phyloP scores from a whole-genome alignment of 208 protist genomes.

The Zelonia costaricensis region DNA sequence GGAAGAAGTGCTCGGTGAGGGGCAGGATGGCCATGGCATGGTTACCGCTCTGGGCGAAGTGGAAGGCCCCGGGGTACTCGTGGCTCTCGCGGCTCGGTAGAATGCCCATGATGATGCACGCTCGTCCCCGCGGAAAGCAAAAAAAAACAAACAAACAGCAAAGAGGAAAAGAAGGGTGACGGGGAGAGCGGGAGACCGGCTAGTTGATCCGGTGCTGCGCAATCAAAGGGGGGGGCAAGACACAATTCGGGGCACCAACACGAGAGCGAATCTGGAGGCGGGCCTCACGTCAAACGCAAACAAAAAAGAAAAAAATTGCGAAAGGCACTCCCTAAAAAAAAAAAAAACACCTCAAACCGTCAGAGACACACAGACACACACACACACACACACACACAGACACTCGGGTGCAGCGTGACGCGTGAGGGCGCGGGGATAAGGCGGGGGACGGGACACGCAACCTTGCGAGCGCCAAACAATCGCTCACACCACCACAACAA shows the following conservation, averaged over 20 bases:
- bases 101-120: conserved; percentile 39
- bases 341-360: conserved; percentile 1
- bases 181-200: conserved; percentile 5
- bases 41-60: conserved; percentile 44
- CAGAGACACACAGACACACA: neutral
- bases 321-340: neutral
- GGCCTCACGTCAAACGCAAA: too few relatives aligned
- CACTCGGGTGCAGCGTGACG: too few relatives aligned
- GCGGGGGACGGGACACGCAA: too few relatives aligned
- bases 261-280: too few relatives aligned
- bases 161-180: conserved; percentile 14
- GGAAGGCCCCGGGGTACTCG: conserved; percentile 44
- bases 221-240: too few relatives aligned
- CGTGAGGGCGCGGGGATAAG: too few relatives aligned
- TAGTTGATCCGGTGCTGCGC: too few relatives aligned
- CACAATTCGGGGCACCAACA: too few relatives aligned
- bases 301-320: neutral
- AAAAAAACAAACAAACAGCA: conserved; percentile 6
- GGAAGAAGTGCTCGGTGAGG: conserved; percentile 65
- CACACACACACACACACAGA: neutral
- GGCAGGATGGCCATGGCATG: conserved; percentile 41
- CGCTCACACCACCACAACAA: neutral
- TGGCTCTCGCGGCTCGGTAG: conserved; percentile 56
- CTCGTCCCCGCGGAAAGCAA: neutral
- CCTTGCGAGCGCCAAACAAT: too few relatives aligned